These are phyloP conservation scores for Trypanosoma lewisi DNA, from an alignment of 208 protist genomes.

Conservation along the genomic window DNA sequence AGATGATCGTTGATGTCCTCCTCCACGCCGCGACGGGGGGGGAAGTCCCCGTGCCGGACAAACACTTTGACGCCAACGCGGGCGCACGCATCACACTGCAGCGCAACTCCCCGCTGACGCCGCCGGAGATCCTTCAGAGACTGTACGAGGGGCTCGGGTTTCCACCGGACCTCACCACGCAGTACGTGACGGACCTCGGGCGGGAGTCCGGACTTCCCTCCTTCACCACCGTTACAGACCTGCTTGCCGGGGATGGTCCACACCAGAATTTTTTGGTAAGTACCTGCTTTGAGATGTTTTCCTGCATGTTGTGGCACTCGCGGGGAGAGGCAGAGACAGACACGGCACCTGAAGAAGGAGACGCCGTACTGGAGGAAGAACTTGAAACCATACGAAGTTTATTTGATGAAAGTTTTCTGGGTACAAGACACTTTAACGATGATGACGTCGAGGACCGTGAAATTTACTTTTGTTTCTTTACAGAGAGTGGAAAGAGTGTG, in stretches of 20 bases:
- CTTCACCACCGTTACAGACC: conserved; percentile 60
- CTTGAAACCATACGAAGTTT: conserved; percentile 53
- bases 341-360: conserved; percentile 44
- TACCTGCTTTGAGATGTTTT: conserved; percentile 84
- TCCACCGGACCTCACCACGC: conserved; percentile 71
- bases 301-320: conserved; percentile 73
- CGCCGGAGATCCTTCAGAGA: conserved; percentile 67
- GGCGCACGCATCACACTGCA: conserved; percentile 70
- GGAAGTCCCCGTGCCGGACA: conserved; percentile 73
- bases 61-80: conserved; percentile 75
- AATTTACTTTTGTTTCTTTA: conserved; percentile 66
- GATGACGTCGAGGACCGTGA: conserved; percentile 49
- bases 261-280: conserved; percentile 79
- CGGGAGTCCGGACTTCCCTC: conserved; percentile 38
- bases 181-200: conserved; percentile 79
- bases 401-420: conserved; percentile 73
- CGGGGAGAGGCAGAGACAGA: conserved; percentile 42
- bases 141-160: conserved; percentile 87
- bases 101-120: conserved; percentile 70
- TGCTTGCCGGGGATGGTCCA: conserved; percentile 51
- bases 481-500: conserved; percentile 43
- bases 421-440: conserved; percentile 57
- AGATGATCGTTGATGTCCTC: conserved; percentile 88
- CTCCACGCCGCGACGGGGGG: conserved; percentile 85
- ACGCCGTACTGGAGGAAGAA: conserved; percentile 65